Percentiles rank a stretch among this genome's conserved stretches.
Evolutionary conservation across 2,329 filamentous ascomycete species (phyloP).

Genomic region (Nemania serpens): DNA sequence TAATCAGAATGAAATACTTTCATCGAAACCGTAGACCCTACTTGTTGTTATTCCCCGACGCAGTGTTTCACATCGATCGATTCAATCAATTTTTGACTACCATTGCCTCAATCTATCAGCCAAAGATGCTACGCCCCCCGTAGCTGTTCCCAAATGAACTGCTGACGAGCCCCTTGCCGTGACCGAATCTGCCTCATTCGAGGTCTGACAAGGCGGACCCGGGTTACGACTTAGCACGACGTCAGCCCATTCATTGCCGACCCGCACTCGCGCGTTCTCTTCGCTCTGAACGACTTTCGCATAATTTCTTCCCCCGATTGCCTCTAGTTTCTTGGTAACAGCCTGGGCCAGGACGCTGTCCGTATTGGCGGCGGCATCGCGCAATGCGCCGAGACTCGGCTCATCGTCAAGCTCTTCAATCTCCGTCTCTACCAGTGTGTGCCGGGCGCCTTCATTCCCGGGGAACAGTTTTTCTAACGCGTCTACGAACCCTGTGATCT

Average conservation of each 20-base stretch:
- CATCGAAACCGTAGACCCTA: no score
- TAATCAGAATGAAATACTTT: no score
- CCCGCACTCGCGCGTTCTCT: constrained; percentile 9
- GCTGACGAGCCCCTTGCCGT: constrained; percentile 10
- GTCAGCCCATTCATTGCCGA: constrained; percentile 19
- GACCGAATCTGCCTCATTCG: constrained; percentile 10
- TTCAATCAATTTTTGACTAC: no score
- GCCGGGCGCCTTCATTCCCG: constrained; percentile 20
- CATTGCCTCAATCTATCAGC: no score
- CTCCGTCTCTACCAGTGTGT: constrained; percentile 28
- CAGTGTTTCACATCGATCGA: no score
- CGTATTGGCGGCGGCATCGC: constrained; percentile 14
- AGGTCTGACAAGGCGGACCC: neutral
- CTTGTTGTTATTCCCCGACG: no score
- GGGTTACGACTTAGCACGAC: neutral
- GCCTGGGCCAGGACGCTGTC: constrained; percentile 7
- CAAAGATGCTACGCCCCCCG: constrained; percentile 19
- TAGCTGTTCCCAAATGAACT: constrained; percentile 19
- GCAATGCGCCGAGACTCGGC: constrained; percentile 29
- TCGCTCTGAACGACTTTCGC: constrained; percentile 1
- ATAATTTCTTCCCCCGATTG: constrained; percentile 1
- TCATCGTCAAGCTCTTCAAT: constrained; percentile 36
- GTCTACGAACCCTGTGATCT: constrained; percentile 33
- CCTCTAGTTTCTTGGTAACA: constrained; percentile 6
- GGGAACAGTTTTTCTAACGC: constrained; percentile 36